phyloP scores from a whole-genome alignment of 2,329 filamentous ascomycete species.

The Trichoderma simmonsii region DNA sequence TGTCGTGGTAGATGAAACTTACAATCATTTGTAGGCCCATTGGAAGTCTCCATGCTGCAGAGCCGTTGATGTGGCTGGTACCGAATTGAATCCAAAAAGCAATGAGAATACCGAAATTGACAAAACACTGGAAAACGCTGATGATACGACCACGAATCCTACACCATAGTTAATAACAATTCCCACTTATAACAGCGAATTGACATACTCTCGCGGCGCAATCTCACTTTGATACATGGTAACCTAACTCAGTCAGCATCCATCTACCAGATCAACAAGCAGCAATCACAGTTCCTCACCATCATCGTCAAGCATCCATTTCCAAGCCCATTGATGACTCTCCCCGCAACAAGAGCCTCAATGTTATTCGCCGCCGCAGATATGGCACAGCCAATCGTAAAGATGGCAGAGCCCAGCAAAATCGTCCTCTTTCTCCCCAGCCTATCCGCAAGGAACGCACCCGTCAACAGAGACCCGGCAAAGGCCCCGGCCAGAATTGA shows the following conservation, averaged over 20 bases:
- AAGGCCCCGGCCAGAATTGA: conserved; percentile 16
- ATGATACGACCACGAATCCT: conserved; percentile 40
- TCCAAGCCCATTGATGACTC: conserved; percentile 17
- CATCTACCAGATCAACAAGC: neutral
- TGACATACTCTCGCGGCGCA: conserved; percentile 12
- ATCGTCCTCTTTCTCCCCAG: conserved; percentile 11
- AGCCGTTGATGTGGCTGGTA: conserved; percentile 26
- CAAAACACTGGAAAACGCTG: conserved; percentile 26
- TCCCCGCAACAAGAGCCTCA: conserved; percentile 16
- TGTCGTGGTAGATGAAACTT: neutral
- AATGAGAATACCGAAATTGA: conserved; percentile 29
- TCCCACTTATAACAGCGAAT: neutral
- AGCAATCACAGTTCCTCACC: neutral
- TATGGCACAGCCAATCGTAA: conserved; percentile 14
- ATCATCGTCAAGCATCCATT: conserved; percentile 18
- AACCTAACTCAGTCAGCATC: neutral
- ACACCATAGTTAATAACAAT: neutral
- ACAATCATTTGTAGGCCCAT: conserved; percentile 31
- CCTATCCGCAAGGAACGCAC: conserved; percentile 15
- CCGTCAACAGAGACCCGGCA: conserved; percentile 15
- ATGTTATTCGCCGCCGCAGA: conserved; percentile 8
- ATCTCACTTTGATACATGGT: conserved; percentile 18
- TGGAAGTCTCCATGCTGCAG: conserved; percentile 31
- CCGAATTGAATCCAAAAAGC: conserved; percentile 34
- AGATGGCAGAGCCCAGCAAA: conserved; percentile 10